Percentiles rank a stretch among this genome's conserved stretches.
These are phyloP conservation scores for Chrysoporthe cubensis DNA, from an alignment of 2,329 filamentous ascomycete species.

Conservation along the genomic window DNA sequence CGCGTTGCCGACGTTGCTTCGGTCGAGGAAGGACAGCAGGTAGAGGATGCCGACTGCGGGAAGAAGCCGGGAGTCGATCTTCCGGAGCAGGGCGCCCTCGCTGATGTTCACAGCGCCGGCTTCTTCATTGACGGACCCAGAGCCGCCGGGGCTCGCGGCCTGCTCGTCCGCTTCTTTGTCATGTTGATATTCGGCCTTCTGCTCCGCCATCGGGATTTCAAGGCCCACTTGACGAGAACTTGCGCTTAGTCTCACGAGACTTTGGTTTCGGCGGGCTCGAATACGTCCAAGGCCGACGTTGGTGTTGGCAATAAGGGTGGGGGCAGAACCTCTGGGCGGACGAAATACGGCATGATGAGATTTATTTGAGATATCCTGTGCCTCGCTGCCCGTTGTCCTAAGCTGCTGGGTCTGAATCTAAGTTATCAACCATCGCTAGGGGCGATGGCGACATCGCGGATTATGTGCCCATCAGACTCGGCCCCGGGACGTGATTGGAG, in stretches of 20 bases:
- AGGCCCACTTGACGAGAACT: neutral
- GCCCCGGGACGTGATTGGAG: slow-evolving; percentile 16
- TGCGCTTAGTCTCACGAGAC: neutral
- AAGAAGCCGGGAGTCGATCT: slow-evolving; percentile 55
- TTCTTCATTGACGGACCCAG: slow-evolving; percentile 21
- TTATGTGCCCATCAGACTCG: slow-evolving; percentile 1
- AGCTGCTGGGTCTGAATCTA: neutral
- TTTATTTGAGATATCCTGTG: slow-evolving; percentile 4
- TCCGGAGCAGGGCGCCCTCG: slow-evolving; percentile 62
- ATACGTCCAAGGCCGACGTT: neutral
- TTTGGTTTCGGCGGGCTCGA: neutral
- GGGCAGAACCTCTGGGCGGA: neutral
- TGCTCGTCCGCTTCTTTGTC: slow-evolving; percentile 11
- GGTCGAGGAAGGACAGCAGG: slow-evolving; percentile 59
- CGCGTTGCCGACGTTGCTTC: slow-evolving; percentile 64
- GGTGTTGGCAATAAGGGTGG: neutral
- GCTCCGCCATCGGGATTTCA: slow-evolving; percentile 16
- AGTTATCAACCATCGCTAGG: slow-evolving; percentile 25
- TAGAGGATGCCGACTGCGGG: slow-evolving; percentile 60
- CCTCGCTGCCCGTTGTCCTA: neutral
- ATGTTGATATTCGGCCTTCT: slow-evolving; percentile 12
- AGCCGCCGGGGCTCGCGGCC: slow-evolving; percentile 13
- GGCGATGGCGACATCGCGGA: slow-evolving; percentile 28
- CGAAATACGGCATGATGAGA: neutral
- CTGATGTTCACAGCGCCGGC: slow-evolving; percentile 42